Conservation (phyloP, 352 stramenopile genomes). For the Plasmopara viticola region DNA sequence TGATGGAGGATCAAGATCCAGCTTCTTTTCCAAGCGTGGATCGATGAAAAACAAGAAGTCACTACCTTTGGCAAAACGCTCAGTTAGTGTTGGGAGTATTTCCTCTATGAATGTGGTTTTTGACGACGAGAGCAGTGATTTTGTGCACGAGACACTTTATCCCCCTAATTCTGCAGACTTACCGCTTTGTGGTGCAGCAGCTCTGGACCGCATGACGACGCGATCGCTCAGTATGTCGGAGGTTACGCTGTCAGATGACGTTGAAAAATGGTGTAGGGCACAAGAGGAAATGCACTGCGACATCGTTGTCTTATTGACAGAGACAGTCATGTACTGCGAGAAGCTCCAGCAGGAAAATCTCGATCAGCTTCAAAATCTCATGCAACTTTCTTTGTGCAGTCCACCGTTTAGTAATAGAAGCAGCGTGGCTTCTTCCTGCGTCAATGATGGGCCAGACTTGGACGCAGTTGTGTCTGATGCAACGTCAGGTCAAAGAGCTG, state of each 20-base stretch:
- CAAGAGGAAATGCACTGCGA: constrained; percentile 84
- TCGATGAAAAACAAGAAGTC: constrained; percentile 7
- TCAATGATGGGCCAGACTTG: constrained; percentile 11
- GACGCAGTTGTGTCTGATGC: constrained; percentile 5
- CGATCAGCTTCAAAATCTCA: constrained; percentile 78
- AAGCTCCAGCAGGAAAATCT: constrained; percentile 75
- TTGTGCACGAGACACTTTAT: constrained; percentile 19
- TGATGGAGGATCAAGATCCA: constrained; percentile 10
- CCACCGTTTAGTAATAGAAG: constrained; percentile 16
- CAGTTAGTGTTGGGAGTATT: constrained; percentile 11
- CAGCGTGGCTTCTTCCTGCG: constrained; percentile 17
- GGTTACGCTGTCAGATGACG: constrained; percentile 66
- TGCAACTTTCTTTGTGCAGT: constrained; percentile 53
- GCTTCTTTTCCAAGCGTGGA: constrained; percentile 11
- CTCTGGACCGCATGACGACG: too few relatives aligned
- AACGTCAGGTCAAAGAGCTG: not conserved
- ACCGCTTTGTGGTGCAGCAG: not conserved
- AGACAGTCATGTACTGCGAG: constrained; percentile 78
- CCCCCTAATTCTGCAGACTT: constrained; percentile 14
- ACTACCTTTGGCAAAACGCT: constrained; percentile 7
- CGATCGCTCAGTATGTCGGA: constrained; percentile 15
- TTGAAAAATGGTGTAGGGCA: constrained; percentile 71
- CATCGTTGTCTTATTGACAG: constrained; percentile 72
- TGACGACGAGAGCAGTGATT: constrained; percentile 19
- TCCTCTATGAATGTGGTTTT: constrained; percentile 2